Base-by-base conservation (phyloP, 164 flowering plant genomes). In the Vitis riparia region DNA sequence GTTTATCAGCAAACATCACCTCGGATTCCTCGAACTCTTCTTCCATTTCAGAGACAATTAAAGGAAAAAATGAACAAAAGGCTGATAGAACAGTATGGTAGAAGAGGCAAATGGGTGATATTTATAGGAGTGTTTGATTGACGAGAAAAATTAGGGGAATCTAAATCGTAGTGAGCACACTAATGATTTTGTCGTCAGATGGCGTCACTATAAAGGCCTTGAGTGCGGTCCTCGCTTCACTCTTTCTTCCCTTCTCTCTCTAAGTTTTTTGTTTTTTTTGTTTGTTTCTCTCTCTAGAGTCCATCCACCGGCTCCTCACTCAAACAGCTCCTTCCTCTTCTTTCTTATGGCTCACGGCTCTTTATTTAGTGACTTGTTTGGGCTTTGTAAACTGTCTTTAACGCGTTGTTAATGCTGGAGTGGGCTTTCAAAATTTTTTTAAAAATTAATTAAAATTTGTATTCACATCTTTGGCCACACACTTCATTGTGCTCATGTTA, bases 1-100 rank as follows among this genome's bases (percentile, higher is more conserved):
- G 55, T 47, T 56, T 55, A 49, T 73, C 79, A 62, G 75, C 13
- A 71, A 78, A 82, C 10, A 79, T 69, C 5, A 79, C 76, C 9
- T 82, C 83, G 69, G 85, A 76, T 68, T 82, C 85, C 58, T 73
- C 70, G 65, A 80, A 77, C 23, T 82, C 85, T 57, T 71, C 82
- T 1, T 68, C 74, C 77, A 75, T 73, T 11, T 19, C 15, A 27
- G 49, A 59, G 68, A 15, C 15, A 66, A 13, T 51, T 32, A 44
- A 13, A 44, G 29, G 1, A 51, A 16, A 3, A 8, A 13, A 30
- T n/a, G n/a, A 15, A 10, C 11, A 52, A 61, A 11, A 6, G 2
- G 62, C 4, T 15, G 17, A 44, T 55, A 16, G 9, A 56, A 57
- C 17, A 44, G 44, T 11, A n/a, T 14, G 17, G 55, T 1, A 15